phyloP scores from a whole-genome alignment of 805 yeast species.

The Metschnikowia lachancei region DNA sequence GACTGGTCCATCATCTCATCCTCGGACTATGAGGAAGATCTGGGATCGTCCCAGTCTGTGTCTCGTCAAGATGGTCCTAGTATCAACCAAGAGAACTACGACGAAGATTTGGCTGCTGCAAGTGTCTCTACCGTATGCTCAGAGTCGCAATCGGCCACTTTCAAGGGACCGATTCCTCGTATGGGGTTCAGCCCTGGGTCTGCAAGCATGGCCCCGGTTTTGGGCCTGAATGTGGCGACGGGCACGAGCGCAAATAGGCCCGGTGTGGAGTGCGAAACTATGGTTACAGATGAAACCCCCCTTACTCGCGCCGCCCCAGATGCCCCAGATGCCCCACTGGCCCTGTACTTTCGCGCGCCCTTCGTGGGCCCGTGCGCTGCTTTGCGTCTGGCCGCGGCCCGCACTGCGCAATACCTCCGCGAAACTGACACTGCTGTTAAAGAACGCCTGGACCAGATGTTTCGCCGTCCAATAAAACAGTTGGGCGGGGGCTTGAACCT shows the following conservation, averaged over 20 bases:
- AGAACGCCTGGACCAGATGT: slow-evolving; percentile 3
- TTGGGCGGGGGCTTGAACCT: background rate
- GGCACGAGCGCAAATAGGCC: slow-evolving; percentile 3
- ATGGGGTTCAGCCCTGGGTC: background rate
- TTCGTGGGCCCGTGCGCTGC: slow-evolving; percentile 1
- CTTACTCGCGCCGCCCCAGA: background rate
- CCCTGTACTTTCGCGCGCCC: slow-evolving; percentile 3
- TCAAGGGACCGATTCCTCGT: background rate
- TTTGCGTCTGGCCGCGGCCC: slow-evolving; percentile 1
- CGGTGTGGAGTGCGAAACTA: background rate
- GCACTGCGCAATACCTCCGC: background rate
- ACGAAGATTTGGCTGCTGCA: slow-evolving; percentile 7
- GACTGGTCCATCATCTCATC: slow-evolving; percentile 47
- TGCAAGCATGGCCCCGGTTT: background rate
- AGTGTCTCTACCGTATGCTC: slow-evolving; percentile 8
- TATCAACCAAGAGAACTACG: background rate
- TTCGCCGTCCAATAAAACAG: slow-evolving; percentile 1
- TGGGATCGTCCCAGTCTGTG: slow-evolving; percentile 11
- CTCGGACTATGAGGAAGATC: slow-evolving; percentile 38
- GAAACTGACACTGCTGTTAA: background rate
- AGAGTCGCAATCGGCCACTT: background rate
- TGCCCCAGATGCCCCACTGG: background rate
- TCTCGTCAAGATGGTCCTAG: background rate
- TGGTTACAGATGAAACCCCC: background rate
- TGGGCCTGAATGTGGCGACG: slow-evolving; percentile 1